A percentile compares a stretch with the other conserved stretches of the same genome.
Conservation (phyloP, 176 grass and related monocot genomes). For the Cymbopogon citratus region DNA sequence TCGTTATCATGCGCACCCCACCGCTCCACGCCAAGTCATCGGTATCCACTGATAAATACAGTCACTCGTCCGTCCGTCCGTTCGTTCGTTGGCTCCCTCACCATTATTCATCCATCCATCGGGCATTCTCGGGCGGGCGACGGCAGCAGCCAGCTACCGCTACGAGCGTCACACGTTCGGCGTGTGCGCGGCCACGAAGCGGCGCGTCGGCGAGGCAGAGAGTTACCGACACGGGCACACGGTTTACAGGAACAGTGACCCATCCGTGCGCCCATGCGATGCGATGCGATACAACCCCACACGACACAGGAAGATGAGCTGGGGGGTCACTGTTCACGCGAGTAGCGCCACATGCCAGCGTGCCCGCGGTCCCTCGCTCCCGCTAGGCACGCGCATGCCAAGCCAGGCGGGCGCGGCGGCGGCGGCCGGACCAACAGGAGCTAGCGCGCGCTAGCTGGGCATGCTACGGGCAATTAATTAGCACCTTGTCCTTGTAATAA, state of each 20-base stretch:
- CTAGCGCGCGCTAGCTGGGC: neutral
- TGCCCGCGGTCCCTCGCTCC: conserved; percentile 5
- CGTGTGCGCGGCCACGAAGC: neutral
- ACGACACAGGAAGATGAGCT: conserved; percentile 22
- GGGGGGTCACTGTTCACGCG: conserved; percentile 5
- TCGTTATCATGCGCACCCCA: neutral
- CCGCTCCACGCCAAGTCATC: neutral
- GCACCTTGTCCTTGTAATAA: conserved; percentile 12
- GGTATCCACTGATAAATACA: neutral
- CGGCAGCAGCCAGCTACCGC: too few relatives aligned
- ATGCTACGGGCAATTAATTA: neutral
- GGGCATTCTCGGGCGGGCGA: too few relatives aligned
- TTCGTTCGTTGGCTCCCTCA: neutral
- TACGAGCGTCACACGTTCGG: neutral
- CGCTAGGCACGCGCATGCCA: neutral
- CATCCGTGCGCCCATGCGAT: neutral
- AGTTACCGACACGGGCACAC: conserved; percentile 4
- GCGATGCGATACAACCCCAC: neutral
- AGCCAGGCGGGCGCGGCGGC: too few relatives aligned
- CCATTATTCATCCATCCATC: neutral
- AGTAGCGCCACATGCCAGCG: conserved; percentile 17
- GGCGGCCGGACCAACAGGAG: neutral
- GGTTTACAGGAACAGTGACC: neutral
- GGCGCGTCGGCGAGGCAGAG: neutral
- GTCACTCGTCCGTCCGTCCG: neutral